Conservation (phyloP, 495 filamentous ascomycete species). For the Pyronema domesticum region DNA sequence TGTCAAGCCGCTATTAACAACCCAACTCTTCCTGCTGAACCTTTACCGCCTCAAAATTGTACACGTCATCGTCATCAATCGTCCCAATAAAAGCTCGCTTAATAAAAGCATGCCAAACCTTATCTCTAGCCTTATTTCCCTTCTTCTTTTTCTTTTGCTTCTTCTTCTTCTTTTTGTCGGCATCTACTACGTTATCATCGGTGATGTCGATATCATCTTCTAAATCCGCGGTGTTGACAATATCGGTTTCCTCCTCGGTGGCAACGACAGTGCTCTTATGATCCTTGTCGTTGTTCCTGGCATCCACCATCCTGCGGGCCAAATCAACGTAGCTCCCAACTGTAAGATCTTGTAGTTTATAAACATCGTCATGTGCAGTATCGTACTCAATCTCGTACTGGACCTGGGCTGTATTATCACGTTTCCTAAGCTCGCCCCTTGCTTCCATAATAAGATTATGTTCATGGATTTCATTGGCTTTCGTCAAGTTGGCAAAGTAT, state of each 20-base stretch:
- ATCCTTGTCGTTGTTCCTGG: conserved; percentile 22
- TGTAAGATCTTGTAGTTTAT: conserved; percentile 64
- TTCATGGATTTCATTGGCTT: conserved; percentile 40
- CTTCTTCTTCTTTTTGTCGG: conserved; percentile 29
- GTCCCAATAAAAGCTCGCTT: conserved; percentile 63
- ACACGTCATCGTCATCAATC: conserved; percentile 16
- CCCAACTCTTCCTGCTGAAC: neutral
- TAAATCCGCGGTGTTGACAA: conserved; percentile 15
- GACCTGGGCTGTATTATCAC: conserved; percentile 43
- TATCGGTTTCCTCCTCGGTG: conserved; percentile 10
- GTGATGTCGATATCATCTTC: conserved; percentile 1
- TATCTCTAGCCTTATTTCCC: conserved; percentile 31
- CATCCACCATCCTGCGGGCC: conserved; percentile 50
- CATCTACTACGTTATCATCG: conserved; percentile 15
- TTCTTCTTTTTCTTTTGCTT: conserved; percentile 31
- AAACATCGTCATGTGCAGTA: conserved; percentile 56
- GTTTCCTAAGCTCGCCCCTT: conserved; percentile 16
- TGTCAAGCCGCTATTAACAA: neutral
- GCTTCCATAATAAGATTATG: conserved; percentile 4
- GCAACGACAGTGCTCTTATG: conserved; percentile 15
- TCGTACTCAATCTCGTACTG: conserved; percentile 73
- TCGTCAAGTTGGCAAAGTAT: conserved; percentile 82
- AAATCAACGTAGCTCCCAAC: conserved; percentile 64
- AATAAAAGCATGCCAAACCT: conserved; percentile 60
- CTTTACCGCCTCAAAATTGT: neutral